Base-by-base conservation (phyloP, 768 basidiomycete genomes). In the Mycena filopes region DNA sequence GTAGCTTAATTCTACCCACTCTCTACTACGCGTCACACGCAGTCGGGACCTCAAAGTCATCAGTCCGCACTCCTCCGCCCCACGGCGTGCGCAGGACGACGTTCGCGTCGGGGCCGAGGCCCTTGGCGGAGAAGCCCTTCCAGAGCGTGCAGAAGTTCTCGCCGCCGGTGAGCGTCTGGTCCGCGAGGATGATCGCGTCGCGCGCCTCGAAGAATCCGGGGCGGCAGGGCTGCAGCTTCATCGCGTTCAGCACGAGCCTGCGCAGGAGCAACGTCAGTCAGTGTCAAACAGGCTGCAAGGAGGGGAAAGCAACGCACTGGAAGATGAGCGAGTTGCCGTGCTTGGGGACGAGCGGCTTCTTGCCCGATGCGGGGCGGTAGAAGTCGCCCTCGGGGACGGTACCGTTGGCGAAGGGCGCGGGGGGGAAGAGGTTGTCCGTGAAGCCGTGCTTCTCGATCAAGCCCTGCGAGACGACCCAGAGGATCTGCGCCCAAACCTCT, bases 211-310 rank as follows among this genome's bases (percentile, higher is more conserved):
- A 93, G 89, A 97, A 96, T 48, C 83, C 85, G 21, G 97, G 97
- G 28, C 91, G 85, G 80, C 97, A 99, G 4, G 90, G 88, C 75
- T 98, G 96, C 46, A 98, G 81, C 84, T 98, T 98, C 96, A 99
- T 97, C 12, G 85, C 96, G 74, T 91, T 90, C 29, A 99, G 58
- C 45, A 98, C 90, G 47, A 98, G 89, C 75, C 88, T 87, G 53
- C 16, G n/a, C 28, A 3, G 13, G 36, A 23, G 33, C 28, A 45
- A 33, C 28, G 15, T 57, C 25, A 57, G 40, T 23, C 41, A 26
- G 16, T 18, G n/a, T 13, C 6, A 11, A 23, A 21, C 38, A n/a
- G n/a, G n/a, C n/a, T n/a, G 36, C 9, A 21, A 41, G 9, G 20
- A 36, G 4, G 12, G 53, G 3, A 16, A 28, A 20, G 29, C 25